Percentiles rank a stretch among this genome's conserved stretches.
Conservation (phyloP, 2,329 filamentous ascomycete species). For the Arachnopeziza araneosa region DNA sequence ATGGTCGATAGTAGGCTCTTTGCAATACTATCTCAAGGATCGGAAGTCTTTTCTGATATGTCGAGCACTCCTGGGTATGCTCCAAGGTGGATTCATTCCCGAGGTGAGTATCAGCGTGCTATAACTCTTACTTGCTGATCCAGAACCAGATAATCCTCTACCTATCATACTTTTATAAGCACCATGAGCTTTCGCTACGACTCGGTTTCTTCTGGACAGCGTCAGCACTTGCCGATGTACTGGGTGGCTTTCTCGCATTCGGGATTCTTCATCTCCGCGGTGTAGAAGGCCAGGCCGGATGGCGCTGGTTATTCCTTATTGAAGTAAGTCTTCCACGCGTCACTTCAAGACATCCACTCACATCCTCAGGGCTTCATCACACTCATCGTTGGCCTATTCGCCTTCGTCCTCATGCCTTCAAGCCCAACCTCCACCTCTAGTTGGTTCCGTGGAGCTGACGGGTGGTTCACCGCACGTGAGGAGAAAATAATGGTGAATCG, state of each 20-base stretch:
- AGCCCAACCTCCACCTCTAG: conserved; percentile 31
- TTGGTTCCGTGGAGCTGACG: conserved; percentile 52
- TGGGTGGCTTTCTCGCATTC: conserved; percentile 19
- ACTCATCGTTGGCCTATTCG: conserved; percentile 17
- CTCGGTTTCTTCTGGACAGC: conserved; percentile 25
- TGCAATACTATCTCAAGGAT: conserved; percentile 34
- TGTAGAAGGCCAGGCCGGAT: conserved; percentile 18
- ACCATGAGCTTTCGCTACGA: conserved; percentile 22
- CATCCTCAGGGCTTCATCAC: conserved; percentile 18
- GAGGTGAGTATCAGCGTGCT: conserved; percentile 40
- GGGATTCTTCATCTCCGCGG: conserved; percentile 23
- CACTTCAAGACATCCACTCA: neutral
- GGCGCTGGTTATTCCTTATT: conserved; percentile 37
- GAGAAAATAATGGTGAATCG: conserved; percentile 59
- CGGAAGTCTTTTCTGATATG: conserved; percentile 32
- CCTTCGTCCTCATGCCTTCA: conserved; percentile 22
- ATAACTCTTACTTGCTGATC: conserved; percentile 39
- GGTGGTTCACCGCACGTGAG: conserved; percentile 57
- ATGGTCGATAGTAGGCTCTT: conserved; percentile 50
- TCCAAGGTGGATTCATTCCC: conserved; percentile 27
- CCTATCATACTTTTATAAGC: conserved; percentile 26
- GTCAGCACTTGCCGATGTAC: conserved; percentile 17
- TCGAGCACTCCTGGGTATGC: conserved; percentile 22
- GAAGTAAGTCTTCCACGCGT: neutral
- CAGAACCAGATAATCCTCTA: conserved; percentile 33